Evolutionary conservation across 345 rosid species (phyloP).

Genomic region (Streptanthus diversifolius): DNA sequence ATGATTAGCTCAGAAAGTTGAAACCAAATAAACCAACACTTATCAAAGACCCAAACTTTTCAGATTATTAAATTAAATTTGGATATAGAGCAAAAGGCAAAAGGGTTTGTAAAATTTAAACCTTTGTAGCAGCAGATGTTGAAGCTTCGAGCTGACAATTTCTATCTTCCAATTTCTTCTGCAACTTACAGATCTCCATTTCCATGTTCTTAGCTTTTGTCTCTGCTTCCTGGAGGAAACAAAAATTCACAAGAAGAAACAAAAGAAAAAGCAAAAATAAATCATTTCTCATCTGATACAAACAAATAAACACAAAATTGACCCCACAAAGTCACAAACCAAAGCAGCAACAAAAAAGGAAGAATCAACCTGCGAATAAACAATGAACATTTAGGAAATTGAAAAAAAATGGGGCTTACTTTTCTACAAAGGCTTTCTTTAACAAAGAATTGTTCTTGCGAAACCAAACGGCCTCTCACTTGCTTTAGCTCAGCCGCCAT

Average conservation of each 20-base stretch:
- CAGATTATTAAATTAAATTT: slow-evolving; percentile 1
- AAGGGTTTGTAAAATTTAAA: slow-evolving; percentile 16
- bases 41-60: slow-evolving; percentile 11
- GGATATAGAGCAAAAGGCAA: neutral
- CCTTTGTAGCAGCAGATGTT: slow-evolving; percentile 71
- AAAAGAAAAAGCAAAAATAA: neutral
- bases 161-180: slow-evolving; percentile 60
- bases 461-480: slow-evolving; percentile 71
- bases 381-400: neutral
- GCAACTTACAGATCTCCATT: slow-evolving; percentile 52
- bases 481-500: slow-evolving; percentile 83
- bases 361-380: neutral
- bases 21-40: neutral
- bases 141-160: slow-evolving; percentile 64
- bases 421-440: slow-evolving; percentile 67
- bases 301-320: slow-evolving; percentile 13
- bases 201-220: slow-evolving; percentile 64
- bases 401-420: slow-evolving; percentile 34
- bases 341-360: slow-evolving; percentile 19
- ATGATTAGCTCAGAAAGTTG: slow-evolving; percentile 22
- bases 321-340: slow-evolving; percentile 35
- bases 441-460: slow-evolving; percentile 63
- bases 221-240: slow-evolving; percentile 67
- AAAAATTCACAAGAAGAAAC: neutral
- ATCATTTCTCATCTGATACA: neutral